Base-by-base conservation (phyloP, 495 filamentous ascomycete genomes). In the Penicillium bialowiezense region DNA sequence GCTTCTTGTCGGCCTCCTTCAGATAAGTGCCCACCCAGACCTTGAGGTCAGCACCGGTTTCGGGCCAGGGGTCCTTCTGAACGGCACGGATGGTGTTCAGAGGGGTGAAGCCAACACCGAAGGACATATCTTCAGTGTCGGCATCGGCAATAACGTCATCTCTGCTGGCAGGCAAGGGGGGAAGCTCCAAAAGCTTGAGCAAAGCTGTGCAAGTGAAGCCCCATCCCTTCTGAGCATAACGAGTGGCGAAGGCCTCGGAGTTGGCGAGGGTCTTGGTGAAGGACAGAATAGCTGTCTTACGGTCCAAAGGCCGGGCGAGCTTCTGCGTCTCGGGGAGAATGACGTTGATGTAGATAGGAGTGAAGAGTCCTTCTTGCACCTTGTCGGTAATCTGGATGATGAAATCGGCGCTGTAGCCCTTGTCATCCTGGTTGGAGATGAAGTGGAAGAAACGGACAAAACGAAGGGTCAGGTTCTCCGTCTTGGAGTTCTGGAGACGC, bases 391-490 rank as follows among this genome's bases (percentile, higher is more conserved):
- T 77, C 49, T 73, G 76, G 71, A 96, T 86, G 70, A 96, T 85
- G 67, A 88, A 95, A 66, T 99, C 95, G 13, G 90, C 81, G 37
- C 90, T 91, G 41, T 91, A 80, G 21, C 90, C 90, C 59, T 89
- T 84, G 15, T 84, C 77, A 33, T 83, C 78, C 33, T 79, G 80
- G 9, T 90, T 85, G 38, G 88, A 89, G 32, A 97, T 76, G 59
- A 97, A 85, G 64, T 97, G 91, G 67, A 90, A 97, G 73, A 97
- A 89, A 28, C 89, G 87, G 24, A 89, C 84, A 56, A 97, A 96
- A 42, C 89, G 83, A 23, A 85, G 67, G 33, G 88, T 84, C 64
- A 93, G 85, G 24, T 76, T 84, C 54, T 96, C 91, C 0, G 91
- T 93, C 57, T 85, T 85, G 38, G 77, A 78, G 53, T 72, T 74